Conservation (phyloP, 1,284 basidiomycete species). For the Vanrija pseudolonga region DNA sequence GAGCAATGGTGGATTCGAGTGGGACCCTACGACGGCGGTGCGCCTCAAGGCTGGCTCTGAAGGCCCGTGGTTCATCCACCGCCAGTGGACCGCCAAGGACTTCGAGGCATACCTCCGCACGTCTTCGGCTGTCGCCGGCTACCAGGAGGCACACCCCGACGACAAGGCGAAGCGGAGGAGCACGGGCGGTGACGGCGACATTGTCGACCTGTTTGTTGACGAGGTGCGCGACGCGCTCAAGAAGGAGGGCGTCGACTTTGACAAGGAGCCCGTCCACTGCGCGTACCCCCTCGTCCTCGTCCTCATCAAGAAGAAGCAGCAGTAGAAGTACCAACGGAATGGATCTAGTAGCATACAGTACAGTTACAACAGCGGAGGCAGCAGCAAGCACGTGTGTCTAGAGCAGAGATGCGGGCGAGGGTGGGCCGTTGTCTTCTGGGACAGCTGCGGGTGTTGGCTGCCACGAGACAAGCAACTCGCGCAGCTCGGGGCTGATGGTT, state of each 20-base stretch:
- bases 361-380: no score
- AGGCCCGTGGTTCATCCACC: slow-evolving; percentile 59
- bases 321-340: neutral
- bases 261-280: neutral
- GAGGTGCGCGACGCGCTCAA: slow-evolving; percentile 53
- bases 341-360: slow-evolving; percentile 7
- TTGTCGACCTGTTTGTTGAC: slow-evolving; percentile 62
- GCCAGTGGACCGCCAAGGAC: slow-evolving; percentile 61
- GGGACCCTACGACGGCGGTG: slow-evolving; percentile 26
- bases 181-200: slow-evolving; percentile 55
- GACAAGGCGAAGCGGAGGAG: slow-evolving; percentile 50
- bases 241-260: slow-evolving; percentile 33
- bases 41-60: slow-evolving; percentile 15
- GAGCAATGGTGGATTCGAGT: slow-evolving; percentile 31
- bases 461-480: slow-evolving; percentile 16
- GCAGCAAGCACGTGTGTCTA: no score
- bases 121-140: slow-evolving; percentile 68
- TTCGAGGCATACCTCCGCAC: slow-evolving; percentile 68
- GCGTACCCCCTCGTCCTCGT: neutral
- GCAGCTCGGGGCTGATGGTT: slow-evolving; percentile 12
- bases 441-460: neutral
- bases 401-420: no score
- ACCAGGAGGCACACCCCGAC: slow-evolving; percentile 61
- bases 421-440: neutral
- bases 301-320: neutral